phyloP scores from a whole-genome alignment of 163 green algal genomes.

The Scenedesmus sp. region DNA sequence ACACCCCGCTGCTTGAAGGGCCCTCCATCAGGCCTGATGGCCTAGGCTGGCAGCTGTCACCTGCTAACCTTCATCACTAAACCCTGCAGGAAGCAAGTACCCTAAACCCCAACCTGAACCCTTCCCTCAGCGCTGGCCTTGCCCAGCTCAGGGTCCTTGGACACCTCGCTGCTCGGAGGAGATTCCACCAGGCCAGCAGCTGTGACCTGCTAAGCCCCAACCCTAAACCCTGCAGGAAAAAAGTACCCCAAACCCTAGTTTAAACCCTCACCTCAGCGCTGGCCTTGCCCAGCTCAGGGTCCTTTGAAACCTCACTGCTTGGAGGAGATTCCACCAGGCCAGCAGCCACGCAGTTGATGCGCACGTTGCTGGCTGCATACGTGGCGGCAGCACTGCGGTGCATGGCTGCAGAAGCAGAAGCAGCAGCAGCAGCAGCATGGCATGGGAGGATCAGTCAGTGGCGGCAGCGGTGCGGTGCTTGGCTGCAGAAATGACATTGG shows the following conservation, averaged over 20 bases:
- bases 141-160: background rate
- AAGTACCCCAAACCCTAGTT: too few species aligned
- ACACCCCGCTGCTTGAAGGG: too few species aligned
- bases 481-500: too few species aligned
- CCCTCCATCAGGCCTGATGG: too few species aligned
- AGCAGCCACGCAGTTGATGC: constrained; percentile 48
- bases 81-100: too few species aligned
- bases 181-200: constrained; percentile 18
- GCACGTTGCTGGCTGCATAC: constrained; percentile 31
- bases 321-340: constrained; percentile 15
- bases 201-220: background rate
- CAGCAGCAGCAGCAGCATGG: background rate
- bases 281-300: constrained; percentile 6
- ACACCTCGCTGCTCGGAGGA: background rate
- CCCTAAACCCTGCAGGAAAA: background rate
- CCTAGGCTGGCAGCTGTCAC: too few species aligned
- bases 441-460: background rate
- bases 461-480: too few species aligned
- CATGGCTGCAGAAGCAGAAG: constrained; percentile 22
- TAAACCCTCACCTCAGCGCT: too few species aligned
- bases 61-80: too few species aligned
- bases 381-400: constrained; percentile 39
- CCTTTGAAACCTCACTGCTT: background rate
- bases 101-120: too few species aligned
- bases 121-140: background rate